These are phyloP conservation scores for Cordyceps tenuipes DNA, from an alignment of 2,329 filamentous ascomycete species.

Conservation along the genomic window DNA sequence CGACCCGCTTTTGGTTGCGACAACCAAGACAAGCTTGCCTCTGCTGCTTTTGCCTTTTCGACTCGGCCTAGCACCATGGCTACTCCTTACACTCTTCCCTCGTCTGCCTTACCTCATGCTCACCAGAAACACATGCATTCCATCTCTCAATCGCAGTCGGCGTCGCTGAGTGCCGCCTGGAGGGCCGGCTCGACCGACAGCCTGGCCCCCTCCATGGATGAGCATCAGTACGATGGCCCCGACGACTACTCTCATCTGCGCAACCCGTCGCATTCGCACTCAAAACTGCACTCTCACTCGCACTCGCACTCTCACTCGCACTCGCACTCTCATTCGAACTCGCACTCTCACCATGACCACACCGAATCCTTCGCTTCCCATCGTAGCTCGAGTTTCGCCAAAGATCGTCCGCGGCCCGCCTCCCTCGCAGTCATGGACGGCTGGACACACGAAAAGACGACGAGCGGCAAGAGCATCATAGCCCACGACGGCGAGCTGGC, in stretches of 20 bases:
- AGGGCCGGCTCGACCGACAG: constrained; percentile 26
- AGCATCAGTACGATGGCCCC: constrained; percentile 23
- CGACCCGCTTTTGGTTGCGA: constrained; percentile 12
- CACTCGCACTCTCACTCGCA: constrained; percentile 13
- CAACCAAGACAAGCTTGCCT: background rate
- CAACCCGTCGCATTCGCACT: constrained; percentile 12
- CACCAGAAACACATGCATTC: constrained; percentile 35
- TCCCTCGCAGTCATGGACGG: constrained; percentile 28
- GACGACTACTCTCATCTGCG: constrained; percentile 15
- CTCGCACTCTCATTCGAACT: constrained; percentile 16
- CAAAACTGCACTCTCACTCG: constrained; percentile 12
- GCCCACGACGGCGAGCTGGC: constrained; percentile 23
- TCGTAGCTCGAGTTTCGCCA: constrained; percentile 19
- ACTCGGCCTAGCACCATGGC: constrained; percentile 29
- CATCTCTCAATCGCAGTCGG: constrained; percentile 28
- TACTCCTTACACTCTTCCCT: constrained; percentile 46
- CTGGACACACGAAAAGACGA: constrained; percentile 33
- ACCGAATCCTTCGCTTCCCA: constrained; percentile 24
- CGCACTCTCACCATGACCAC: constrained; percentile 21
- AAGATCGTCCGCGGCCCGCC: constrained; percentile 25
- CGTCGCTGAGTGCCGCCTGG: constrained; percentile 30
- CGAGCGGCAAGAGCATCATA: constrained; percentile 33
- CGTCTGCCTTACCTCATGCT: constrained; percentile 39
- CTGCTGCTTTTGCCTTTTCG: background rate
- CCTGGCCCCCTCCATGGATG: constrained; percentile 24